Percentiles rank a stretch among this genome's conserved stretches.
These are phyloP conservation scores for Saccharomycopsis crataegensis DNA, from an alignment of 1,139 yeast genomes.

Conservation along the genomic window DNA sequence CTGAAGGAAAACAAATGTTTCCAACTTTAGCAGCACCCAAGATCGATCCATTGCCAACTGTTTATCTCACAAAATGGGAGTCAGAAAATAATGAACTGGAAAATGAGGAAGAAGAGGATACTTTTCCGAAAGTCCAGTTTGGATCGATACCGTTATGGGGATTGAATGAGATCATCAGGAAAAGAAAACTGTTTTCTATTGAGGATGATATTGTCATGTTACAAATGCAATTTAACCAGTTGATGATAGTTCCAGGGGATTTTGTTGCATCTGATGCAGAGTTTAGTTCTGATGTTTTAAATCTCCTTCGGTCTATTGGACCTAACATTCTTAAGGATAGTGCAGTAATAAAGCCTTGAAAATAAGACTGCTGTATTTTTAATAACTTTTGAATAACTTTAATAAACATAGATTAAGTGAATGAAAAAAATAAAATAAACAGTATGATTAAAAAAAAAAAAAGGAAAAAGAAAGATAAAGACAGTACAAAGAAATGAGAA, in stretches of 20 bases:
- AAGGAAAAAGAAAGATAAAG: not conserved
- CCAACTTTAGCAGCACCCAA: not conserved
- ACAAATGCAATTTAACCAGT: not conserved
- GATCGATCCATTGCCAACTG: slow-evolving; percentile 1
- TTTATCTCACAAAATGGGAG: not conserved
- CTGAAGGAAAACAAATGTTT: not conserved
- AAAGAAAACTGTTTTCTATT: not conserved
- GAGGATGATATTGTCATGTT: not conserved
- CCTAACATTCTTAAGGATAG: not conserved
- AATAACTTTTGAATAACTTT: not conserved
- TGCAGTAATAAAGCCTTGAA: not conserved
- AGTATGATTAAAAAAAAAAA: not conserved
- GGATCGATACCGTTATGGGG: slow-evolving; percentile 5
- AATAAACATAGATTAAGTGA: not conserved
- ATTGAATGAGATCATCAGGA: not conserved
- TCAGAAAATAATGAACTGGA: not conserved
- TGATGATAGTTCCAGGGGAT: not conserved
- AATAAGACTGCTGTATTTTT: no score
- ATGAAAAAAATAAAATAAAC: not conserved
- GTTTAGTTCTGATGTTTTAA: not conserved
- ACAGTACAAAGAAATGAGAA: not conserved
- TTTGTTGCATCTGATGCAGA: not conserved
- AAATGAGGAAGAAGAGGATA: not conserved
- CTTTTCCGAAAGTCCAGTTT: slow-evolving; percentile 1
- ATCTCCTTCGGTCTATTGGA: not conserved